These are phyloP conservation scores for Verticillium dahliae DNA, from an alignment of 2,329 filamentous ascomycete species.

Conservation along the genomic window DNA sequence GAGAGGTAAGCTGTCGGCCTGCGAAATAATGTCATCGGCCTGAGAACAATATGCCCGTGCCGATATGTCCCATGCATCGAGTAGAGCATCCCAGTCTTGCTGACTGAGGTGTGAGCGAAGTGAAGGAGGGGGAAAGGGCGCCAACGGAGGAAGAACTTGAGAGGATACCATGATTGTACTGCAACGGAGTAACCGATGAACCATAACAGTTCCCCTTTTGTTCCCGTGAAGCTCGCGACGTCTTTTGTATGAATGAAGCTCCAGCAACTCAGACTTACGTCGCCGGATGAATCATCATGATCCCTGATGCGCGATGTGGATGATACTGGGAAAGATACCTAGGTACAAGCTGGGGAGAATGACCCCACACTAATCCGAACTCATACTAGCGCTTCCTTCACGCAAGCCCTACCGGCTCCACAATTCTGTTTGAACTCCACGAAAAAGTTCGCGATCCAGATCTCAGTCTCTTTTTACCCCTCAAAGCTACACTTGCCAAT, in stretches of 20 bases:
- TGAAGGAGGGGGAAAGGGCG: slow-evolving; percentile 64
- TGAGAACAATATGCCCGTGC: slow-evolving; percentile 58
- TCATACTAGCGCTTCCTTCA: neutral
- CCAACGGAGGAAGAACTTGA: slow-evolving; percentile 58
- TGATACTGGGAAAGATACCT: neutral
- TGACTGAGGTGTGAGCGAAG: slow-evolving; percentile 61
- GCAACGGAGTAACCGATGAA: neutral
- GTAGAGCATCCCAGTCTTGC: slow-evolving; percentile 69
- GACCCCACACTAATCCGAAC: neutral
- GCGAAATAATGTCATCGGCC: slow-evolving; percentile 46
- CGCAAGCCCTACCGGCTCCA: slow-evolving; percentile 10
- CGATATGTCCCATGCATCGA: slow-evolving; percentile 70
- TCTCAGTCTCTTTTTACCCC: neutral
- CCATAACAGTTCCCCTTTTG: neutral
- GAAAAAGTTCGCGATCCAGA: slow-evolving; percentile 12
- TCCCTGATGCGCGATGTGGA: neutral
- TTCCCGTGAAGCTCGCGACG: neutral
- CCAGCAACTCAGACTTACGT: slow-evolving; percentile 6
- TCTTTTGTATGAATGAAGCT: neutral
- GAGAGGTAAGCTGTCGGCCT: slow-evolving; percentile 49
- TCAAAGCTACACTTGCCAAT: neutral
- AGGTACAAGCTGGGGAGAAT: neutral
- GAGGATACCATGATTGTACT: slow-evolving; percentile 28
- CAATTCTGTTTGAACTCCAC: slow-evolving; percentile 6
- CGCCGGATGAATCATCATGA: slow-evolving; percentile 33